Evolutionary conservation across 163 green algal genomes (phyloP).

Genomic region (Prototheca wickerhamii): DNA sequence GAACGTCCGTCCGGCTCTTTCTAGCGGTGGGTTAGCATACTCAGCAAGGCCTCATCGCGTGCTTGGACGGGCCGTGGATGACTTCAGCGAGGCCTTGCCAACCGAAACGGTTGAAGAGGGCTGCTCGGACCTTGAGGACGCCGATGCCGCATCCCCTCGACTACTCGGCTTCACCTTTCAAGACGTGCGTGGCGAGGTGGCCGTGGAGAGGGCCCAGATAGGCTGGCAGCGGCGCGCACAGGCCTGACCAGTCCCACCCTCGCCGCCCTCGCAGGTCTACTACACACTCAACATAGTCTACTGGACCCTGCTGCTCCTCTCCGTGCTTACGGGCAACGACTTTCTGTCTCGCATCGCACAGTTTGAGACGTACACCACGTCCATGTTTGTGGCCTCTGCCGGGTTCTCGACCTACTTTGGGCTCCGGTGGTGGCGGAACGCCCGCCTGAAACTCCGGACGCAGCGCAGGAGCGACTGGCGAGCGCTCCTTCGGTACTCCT

Average conservation of each 20-base stretch:
- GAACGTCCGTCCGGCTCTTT: no score
- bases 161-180: slow-evolving; percentile 15
- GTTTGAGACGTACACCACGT: slow-evolving; percentile 23
- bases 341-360: slow-evolving; percentile 5
- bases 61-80: no score
- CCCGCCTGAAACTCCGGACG: not conserved
- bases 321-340: slow-evolving; percentile 22
- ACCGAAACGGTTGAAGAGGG: not conserved
- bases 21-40: no score
- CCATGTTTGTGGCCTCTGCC: not conserved
- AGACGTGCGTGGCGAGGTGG: not conserved
- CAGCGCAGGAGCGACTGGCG: slow-evolving; percentile 16
- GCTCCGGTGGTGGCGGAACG: not conserved
- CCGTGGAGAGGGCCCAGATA: not conserved
- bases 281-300: slow-evolving; percentile 21
- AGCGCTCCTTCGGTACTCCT: slow-evolving; percentile 18
- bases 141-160: not conserved
- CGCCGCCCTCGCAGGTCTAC: slow-evolving; percentile 4
- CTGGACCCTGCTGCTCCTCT: slow-evolving; percentile 17
- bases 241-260: not conserved
- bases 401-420: not conserved
- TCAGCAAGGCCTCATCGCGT: no score
- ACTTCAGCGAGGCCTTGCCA: no score
- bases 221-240: not conserved
- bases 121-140: no score